Percentiles rank a stretch among this genome's conserved stretches.
These are phyloP conservation scores for Penicillium antarcticum DNA, from an alignment of 495 filamentous ascomycete genomes.

Conservation along the genomic window DNA sequence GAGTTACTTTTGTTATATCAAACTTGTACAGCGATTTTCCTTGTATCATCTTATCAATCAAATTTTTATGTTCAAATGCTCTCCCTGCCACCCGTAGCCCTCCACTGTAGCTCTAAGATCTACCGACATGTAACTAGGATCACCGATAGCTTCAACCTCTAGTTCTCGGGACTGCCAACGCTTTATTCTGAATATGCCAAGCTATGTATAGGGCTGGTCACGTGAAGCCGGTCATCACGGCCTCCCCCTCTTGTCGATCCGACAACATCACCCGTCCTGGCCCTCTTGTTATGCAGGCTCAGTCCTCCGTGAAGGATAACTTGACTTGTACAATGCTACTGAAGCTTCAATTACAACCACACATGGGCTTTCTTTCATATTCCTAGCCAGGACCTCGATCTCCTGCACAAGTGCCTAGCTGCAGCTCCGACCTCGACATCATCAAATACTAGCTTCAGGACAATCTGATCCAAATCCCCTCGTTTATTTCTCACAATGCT, in stretches of 20 bases:
- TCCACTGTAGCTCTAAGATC: too few species aligned
- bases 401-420: constrained; percentile 21
- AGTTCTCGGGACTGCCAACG: too few species aligned
- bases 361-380: constrained; percentile 24
- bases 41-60: constrained; percentile 11
- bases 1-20: constrained; percentile 13
- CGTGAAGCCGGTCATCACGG: constrained; percentile 9
- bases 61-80: neutral
- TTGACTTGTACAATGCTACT: constrained; percentile 31
- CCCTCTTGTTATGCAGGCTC: constrained; percentile 16
- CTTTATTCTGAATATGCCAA: neutral
- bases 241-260: constrained; percentile 27
- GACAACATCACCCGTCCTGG: constrained; percentile 19
- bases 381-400: constrained; percentile 15
- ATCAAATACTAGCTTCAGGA: constrained; percentile 10
- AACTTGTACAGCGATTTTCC: constrained; percentile 22
- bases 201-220: constrained; percentile 9
- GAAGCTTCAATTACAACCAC: constrained; percentile 12
- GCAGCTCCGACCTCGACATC: constrained; percentile 27
- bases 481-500: constrained; percentile 52
- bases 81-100: too few species aligned
- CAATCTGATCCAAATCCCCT: neutral
- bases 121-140: too few species aligned
- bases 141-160: too few species aligned
- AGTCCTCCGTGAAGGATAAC: constrained; percentile 22